phyloP scores from a whole-genome alignment of 176 grass and related monocot genomes.

The Hyparrhenia diplandra region DNA sequence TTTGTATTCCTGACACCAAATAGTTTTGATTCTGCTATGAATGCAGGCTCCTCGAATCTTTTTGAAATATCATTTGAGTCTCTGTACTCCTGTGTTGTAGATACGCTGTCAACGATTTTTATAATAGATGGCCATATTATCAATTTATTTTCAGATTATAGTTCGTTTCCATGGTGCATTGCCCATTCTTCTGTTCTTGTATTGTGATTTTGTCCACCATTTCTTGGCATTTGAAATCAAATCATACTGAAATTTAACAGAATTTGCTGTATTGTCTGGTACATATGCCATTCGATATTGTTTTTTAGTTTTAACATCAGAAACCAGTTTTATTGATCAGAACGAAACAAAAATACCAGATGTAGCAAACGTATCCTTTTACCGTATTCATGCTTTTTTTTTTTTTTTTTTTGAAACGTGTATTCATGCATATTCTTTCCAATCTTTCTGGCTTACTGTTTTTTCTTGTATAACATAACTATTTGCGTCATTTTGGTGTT shows the following conservation, averaged over 20 bases:
- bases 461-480: no score
- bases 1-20: not conserved
- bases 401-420: no score
- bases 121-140: constrained; percentile 1
- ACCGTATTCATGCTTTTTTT: no score
- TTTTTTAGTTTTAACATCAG: not conserved
- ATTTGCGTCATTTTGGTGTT: no score
- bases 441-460: not conserved
- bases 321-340: not conserved
- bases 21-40: constrained; percentile 17
- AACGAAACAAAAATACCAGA: not conserved
- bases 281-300: not conserved
- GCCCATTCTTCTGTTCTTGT: not conserved
- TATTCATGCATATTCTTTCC: not conserved
- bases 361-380: not conserved
- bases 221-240: not conserved
- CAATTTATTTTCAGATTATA: not conserved
- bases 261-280: not conserved
- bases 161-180: not conserved
- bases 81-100: constrained; percentile 6
- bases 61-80: not conserved
- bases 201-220: not conserved
- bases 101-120: not conserved
- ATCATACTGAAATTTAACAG: not conserved
- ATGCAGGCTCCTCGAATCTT: not conserved